Conservation (phyloP, 345 rosid genomes). For the Adansonia digitata region DNA sequence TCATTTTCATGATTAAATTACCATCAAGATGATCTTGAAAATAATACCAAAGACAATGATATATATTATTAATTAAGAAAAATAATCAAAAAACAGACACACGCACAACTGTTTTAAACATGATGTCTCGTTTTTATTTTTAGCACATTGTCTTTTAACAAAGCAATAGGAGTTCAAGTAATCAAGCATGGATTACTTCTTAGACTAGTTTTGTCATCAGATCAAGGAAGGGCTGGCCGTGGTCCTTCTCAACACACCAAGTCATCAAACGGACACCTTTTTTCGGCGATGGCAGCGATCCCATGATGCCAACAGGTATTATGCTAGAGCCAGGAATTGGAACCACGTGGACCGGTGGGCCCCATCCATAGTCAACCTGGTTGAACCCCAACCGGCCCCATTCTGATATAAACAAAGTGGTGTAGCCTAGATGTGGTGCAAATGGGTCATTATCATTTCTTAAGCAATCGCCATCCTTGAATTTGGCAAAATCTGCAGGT, state of each 20-base stretch:
- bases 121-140: neutral
- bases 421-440: constrained; percentile 42
- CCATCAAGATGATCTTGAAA: neutral
- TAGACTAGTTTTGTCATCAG: constrained; percentile 27
- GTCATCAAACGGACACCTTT: constrained; percentile 66
- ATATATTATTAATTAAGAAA: no score
- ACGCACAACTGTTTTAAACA: neutral
- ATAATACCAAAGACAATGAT: neutral
- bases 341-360: constrained; percentile 44
- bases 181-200: neutral
- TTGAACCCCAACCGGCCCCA: constrained; percentile 67
- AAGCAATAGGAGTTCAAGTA: neutral
- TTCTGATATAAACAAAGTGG: constrained; percentile 54
- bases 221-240: constrained; percentile 33
- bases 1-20: neutral
- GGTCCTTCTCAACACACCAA: constrained; percentile 56
- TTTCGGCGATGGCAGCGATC: constrained; percentile 43
- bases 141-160: neutral
- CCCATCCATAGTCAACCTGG: constrained; percentile 59
- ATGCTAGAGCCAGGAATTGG: constrained; percentile 52
- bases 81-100: no score
- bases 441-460: constrained; percentile 44
- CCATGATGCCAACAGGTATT: constrained; percentile 56
- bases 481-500: constrained; percentile 34
- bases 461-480: constrained; percentile 29